A percentile compares a stretch with the other conserved stretches of the same genome.
Conservation (phyloP, 768 basidiomycete genomes). For the Scleroderma bovista region DNA sequence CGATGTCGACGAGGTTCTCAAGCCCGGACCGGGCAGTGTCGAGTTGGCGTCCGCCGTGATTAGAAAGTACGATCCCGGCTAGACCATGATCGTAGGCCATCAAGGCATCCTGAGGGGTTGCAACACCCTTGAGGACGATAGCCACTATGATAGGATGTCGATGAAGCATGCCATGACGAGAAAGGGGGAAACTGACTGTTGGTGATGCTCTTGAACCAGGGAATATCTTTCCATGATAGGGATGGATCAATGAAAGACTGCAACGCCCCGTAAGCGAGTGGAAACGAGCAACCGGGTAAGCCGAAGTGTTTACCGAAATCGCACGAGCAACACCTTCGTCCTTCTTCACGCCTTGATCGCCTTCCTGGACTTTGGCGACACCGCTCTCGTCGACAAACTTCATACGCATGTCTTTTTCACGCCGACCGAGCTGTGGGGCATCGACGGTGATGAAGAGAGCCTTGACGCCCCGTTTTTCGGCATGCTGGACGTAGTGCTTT, state of each 20-base stretch:
- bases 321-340: constrained; percentile 87
- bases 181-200: constrained; percentile 32
- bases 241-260: constrained; percentile 91
- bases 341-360: constrained; percentile 46
- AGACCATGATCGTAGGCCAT: constrained; percentile 31
- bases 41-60: constrained; percentile 56
- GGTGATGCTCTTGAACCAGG: constrained; percentile 58
- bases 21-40: constrained; percentile 39
- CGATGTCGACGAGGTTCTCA: constrained; percentile 23
- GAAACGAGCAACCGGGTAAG: no score
- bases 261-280: no score
- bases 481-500: constrained; percentile 77
- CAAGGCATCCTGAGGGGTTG: constrained; percentile 38
- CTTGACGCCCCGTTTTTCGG: constrained; percentile 80
- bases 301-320: constrained; percentile 54
- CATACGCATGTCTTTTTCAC: constrained; percentile 94
- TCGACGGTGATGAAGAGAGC: constrained; percentile 93
- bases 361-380: constrained; percentile 18
- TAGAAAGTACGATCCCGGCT: constrained; percentile 49
- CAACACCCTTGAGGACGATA: constrained; percentile 57
- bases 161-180: not conserved
- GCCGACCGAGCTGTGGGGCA: constrained; percentile 85
- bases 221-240: constrained; percentile 76
- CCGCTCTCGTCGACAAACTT: constrained; percentile 72
- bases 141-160: constrained; percentile 36